phyloP scores from a whole-genome alignment of 805 yeast species.

The Wickerhamiella bombiphila region DNA sequence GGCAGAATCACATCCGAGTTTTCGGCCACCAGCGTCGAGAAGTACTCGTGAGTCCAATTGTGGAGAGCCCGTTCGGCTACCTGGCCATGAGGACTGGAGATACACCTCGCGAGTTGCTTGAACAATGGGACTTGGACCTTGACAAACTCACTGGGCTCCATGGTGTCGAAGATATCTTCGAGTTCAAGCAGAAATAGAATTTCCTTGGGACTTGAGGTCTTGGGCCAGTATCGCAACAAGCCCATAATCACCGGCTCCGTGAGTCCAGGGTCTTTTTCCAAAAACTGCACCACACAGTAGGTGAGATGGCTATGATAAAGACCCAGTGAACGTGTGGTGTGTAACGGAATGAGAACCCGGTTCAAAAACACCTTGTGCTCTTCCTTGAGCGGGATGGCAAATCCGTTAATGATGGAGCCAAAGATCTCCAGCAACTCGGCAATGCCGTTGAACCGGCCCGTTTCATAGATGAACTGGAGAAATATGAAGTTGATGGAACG shows the following conservation, averaged over 20 bases:
- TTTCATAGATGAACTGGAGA: conserved; percentile 84
- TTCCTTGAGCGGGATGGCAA: conserved; percentile 91
- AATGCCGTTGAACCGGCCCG: conserved; percentile 89
- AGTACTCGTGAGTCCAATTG: conserved; percentile 90
- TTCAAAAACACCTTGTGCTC: conserved; percentile 87
- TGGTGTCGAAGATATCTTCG: conserved; percentile 91
- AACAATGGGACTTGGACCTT: conserved; percentile 86
- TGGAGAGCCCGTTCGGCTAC: conserved; percentile 90
- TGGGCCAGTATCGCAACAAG: conserved; percentile 88
- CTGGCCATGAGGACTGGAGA: conserved; percentile 90
- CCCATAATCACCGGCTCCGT: conserved; percentile 98
- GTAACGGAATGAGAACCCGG: conserved; percentile 79
- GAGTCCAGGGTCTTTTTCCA: conserved; percentile 82
- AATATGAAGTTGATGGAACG: conserved; percentile 86
- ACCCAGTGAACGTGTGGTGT: conserved; percentile 76
- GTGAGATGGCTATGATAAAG: conserved; percentile 94
- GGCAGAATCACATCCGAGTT: conserved; percentile 81
- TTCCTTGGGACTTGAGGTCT: conserved; percentile 86
- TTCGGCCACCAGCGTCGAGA: conserved; percentile 77
- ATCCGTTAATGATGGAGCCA: conserved; percentile 94
- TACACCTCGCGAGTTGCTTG: conserved; percentile 87
- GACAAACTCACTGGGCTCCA: conserved; percentile 83
- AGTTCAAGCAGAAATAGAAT: conserved; percentile 90
- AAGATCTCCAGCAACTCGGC: conserved; percentile 88
- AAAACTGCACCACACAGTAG: conserved; percentile 89